Base-by-base conservation (phyloP, 768 basidiomycete genomes). In the Neoboletus magnificus region DNA sequence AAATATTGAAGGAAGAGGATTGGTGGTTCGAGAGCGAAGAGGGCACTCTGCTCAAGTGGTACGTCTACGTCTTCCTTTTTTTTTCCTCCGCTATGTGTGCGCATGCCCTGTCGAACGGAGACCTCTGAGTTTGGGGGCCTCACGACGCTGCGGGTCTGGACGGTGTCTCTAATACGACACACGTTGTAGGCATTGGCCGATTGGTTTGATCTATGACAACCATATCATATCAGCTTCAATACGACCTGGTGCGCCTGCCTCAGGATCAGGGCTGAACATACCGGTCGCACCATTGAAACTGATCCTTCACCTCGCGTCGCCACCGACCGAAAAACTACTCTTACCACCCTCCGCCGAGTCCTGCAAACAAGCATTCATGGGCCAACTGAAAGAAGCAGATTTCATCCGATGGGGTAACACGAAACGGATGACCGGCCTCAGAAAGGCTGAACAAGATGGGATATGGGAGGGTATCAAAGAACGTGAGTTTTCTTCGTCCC, bases 1-100 rank as follows among this genome's bases (percentile, higher is more conserved):
- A 85, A 57, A 64, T 78, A 11, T 73, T 95, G 56, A 89, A 89
- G 66, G 91, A 94, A 61, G 89, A 91, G 54, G 90, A 95, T 50
- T 93, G 96, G 91, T 98, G 96, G 97, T 97, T 99, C 70, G 93
- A 97, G 73, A 89, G 86, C 58, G 89, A 90, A 50, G 88, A 85
- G 61, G 91, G 91, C 30, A 82, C 79, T 7, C 67, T 90, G 47
- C 79, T 95, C 63, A 92, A 93, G 74, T 98, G 96, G 96, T 96
- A 54, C 58, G 84, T 78, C 30, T 12, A 1, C n/a, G 10, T 39
- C n/a, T 4, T n/a, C 16, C 9, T 20, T 39, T 39, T 48, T 23
- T 49, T 35, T 40, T 48, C 33, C 32, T 48, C 33, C 32, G 37
- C 50, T 54, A 16, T 27, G 42, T 32, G 35, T 32, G 52, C 43